Conservation (phyloP, 2,329 filamentous ascomycete genomes). For the Microthyrium microscopicum region DNA sequence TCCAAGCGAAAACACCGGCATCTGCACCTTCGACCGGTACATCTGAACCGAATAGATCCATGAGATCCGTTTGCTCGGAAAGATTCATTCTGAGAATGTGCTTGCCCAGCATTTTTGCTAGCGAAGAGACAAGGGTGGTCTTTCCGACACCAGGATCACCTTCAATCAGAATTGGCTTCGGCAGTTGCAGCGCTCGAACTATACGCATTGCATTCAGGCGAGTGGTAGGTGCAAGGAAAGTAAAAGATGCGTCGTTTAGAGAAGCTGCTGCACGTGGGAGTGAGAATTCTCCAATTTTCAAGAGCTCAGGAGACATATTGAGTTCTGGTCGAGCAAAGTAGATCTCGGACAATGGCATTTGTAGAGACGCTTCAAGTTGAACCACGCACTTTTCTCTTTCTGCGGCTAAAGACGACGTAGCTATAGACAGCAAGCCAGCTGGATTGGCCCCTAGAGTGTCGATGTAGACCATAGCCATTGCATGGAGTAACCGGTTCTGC, state of each 20-base stretch:
- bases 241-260: constrained; percentile 44
- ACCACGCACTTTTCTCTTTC: constrained; percentile 59
- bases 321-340: constrained; percentile 51
- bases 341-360: constrained; percentile 42
- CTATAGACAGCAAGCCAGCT: constrained; percentile 64
- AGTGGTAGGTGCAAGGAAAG: constrained; percentile 80
- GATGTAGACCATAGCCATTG: constrained; percentile 87
- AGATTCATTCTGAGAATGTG: constrained; percentile 88
- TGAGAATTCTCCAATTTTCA: constrained; percentile 62
- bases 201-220: constrained; percentile 81
- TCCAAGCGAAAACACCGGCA: constrained; percentile 84
- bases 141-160: constrained; percentile 97
- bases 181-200: constrained; percentile 70
- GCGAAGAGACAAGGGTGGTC: constrained; percentile 75
- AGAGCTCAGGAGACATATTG: constrained; percentile 30
- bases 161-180: constrained; percentile 85
- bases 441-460: constrained; percentile 93
- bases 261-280: constrained; percentile 38
- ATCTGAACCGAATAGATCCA: constrained; percentile 94
- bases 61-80: constrained; percentile 93
- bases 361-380: constrained; percentile 52
- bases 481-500: constrained; percentile 50
- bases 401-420: constrained; percentile 48
- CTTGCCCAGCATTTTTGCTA: constrained; percentile 64
- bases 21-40: constrained; percentile 86